Base-by-base conservation (phyloP, 106 monocot species). In the Allium sativum region DNA sequence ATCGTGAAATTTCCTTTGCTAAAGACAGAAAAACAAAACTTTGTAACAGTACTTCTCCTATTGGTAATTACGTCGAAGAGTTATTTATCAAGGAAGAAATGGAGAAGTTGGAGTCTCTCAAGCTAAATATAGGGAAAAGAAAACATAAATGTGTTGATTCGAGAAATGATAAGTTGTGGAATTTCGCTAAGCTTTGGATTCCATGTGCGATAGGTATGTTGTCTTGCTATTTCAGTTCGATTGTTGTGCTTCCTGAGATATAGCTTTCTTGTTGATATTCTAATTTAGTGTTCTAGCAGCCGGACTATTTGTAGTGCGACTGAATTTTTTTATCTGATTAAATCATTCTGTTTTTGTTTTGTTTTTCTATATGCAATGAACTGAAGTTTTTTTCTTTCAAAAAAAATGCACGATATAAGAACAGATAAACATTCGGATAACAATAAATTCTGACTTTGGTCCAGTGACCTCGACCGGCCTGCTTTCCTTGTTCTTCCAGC, bases 161-260 rank as follows among this genome's bases (percentile, higher is more conserved):
- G 7, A 54, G 10, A 42, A 44, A 18, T 44, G 12, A 47, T 8
- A 75, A 45, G 19, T 69, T 8, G 52, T 98, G 91, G 96, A 71
- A 41, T 4, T 42, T 91, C 48, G 66, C 81, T 15, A 82, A 85
- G 45, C 80, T 76, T 4, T 98, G 87, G 96, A 74, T 52, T 7
- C 68, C 77, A 9, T 98, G 91, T 50, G 82, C 96, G 4, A 87
- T 98, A 65, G 64, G 96, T 18, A 91, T 76, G 79, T 10, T 91
- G 59, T 84, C 87, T 19, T 87, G 96, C 47, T 80, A 75, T 6
- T 76, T 78, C 64, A 80, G 84, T 56, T 91, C 78, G 8, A 73
- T 76, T 43, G 58, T 73, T 10, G 59, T 76, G 51, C 71, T 82
- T 78, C 91, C 87, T 41, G 40, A n/a, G n/a, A n/a, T n/a, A n/a